A percentile compares a stretch with the other conserved stretches of the same genome.
These are phyloP conservation scores for Monsonia emarginata DNA, from an alignment of 441 rosid genomes.

Conservation along the genomic window DNA sequence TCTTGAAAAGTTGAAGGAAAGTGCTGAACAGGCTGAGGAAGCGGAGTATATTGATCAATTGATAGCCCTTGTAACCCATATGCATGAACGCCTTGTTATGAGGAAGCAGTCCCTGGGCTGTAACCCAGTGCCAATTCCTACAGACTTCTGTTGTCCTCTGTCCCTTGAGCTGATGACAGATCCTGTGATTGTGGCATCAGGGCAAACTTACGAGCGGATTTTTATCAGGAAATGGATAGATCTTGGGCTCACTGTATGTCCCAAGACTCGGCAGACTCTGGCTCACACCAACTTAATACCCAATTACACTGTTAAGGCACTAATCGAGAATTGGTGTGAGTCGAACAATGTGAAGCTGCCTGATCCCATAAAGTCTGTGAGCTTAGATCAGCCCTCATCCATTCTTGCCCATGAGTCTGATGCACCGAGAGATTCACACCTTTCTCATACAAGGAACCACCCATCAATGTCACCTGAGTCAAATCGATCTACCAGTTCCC, in stretches of 20 bases:
- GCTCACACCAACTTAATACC: constrained; percentile 64
- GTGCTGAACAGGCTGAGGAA: constrained; percentile 52
- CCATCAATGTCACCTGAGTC: constrained; percentile 43
- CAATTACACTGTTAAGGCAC: constrained; percentile 79
- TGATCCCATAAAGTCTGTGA: constrained; percentile 45
- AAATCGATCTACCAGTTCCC: constrained; percentile 32
- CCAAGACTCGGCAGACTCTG: constrained; percentile 72
- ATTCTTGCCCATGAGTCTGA: constrained; percentile 44
- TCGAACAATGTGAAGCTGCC: constrained; percentile 61
- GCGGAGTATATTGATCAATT: constrained; percentile 53
- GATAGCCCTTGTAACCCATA: constrained; percentile 44
- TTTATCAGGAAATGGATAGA: constrained; percentile 81
- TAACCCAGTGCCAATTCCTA: constrained; percentile 60
- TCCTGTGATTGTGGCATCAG: constrained; percentile 88
- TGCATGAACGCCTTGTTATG: constrained; percentile 57
- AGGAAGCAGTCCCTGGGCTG: constrained; percentile 52
- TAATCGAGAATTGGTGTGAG: constrained; percentile 88
- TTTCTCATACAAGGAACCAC: constrained; percentile 10
- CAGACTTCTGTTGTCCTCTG: constrained; percentile 83
- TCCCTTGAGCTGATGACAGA: constrained; percentile 93
- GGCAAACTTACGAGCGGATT: constrained; percentile 84
- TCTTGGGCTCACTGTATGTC: constrained; percentile 80
- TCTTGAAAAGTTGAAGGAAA: constrained; percentile 71
- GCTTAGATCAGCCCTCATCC: constrained; percentile 48
- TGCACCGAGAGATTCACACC: constrained; percentile 14